phyloP scores from a whole-genome alignment of 2,329 filamentous ascomycete species.

The Rhinocladiella similis region DNA sequence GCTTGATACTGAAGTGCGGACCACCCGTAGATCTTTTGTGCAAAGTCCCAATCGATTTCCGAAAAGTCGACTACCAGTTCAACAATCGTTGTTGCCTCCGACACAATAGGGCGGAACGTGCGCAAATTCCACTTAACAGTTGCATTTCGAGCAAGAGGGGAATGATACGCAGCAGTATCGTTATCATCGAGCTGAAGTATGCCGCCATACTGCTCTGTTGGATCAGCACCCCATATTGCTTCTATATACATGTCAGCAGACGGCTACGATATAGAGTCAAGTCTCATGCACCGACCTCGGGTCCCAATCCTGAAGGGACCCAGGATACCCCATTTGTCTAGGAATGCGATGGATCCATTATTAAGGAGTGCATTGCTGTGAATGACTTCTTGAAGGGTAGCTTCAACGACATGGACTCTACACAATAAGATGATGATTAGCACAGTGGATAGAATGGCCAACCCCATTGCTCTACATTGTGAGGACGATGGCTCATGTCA shows the following conservation, averaged over 20 bases:
- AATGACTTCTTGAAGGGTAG: conserved; percentile 6
- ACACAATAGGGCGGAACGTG: conserved; percentile 34
- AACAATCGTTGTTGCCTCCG: conserved; percentile 35
- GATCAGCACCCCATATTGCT: conserved; percentile 60
- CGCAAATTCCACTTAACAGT: conserved; percentile 50
- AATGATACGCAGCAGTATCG: conserved; percentile 45
- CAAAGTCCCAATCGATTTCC: conserved; percentile 54
- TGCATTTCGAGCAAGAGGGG: conserved; percentile 53
- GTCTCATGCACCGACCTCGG: conserved; percentile 44
- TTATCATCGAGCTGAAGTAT: conserved; percentile 51
- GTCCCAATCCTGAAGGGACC: conserved; percentile 62
- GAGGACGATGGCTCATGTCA: not conserved
- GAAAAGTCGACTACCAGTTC: conserved; percentile 49
- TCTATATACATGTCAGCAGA: conserved; percentile 40
- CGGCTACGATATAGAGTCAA: not conserved
- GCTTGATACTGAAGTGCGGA: conserved; percentile 59
- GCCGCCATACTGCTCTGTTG: conserved; percentile 54
- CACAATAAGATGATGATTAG: not conserved
- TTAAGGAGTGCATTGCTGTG: not conserved
- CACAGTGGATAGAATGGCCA: not conserved
- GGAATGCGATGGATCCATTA: conserved; percentile 27
- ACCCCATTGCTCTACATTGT: conserved; percentile 14
- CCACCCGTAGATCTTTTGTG: conserved; percentile 60
- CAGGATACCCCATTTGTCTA: conserved; percentile 51
- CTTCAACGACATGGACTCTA: not conserved